phyloP scores from a whole-genome alignment of 2,329 filamentous ascomycete species.

The Simplicillium sp. region DNA sequence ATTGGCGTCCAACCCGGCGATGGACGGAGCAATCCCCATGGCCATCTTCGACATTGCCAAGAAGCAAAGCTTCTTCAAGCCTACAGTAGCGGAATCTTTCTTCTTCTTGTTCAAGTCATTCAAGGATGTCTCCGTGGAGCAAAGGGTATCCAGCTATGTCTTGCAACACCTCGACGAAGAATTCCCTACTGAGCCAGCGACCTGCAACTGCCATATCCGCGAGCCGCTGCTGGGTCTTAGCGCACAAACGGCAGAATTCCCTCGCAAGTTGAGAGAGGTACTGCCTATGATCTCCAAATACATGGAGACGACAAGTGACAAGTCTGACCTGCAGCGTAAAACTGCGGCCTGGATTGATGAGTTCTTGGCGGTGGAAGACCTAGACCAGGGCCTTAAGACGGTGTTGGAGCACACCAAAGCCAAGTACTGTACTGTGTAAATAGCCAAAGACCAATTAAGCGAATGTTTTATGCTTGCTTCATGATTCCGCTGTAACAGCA shows the following conservation, averaged over 20 bases:
- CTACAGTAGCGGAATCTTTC: constrained; percentile 61
- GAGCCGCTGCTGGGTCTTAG: constrained; percentile 60
- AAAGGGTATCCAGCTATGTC: constrained; percentile 64
- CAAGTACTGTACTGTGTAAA: constrained; percentile 7
- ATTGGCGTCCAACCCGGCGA: constrained; percentile 67
- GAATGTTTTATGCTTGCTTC: no score
- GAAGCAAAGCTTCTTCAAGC: constrained; percentile 63
- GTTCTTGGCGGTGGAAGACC: constrained; percentile 35
- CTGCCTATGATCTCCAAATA: constrained; percentile 51
- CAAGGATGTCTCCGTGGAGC: constrained; percentile 51
- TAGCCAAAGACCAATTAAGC: no score
- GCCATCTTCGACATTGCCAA: constrained; percentile 83
- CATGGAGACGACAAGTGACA: constrained; percentile 35
- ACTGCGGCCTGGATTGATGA: constrained; percentile 43
- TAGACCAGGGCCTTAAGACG: constrained; percentile 46
- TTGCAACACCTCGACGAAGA: constrained; percentile 51
- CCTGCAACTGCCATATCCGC: constrained; percentile 62
- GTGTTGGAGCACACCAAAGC: constrained; percentile 45
- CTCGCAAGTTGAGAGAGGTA: constrained; percentile 56
- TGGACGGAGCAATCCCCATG: constrained; percentile 87
- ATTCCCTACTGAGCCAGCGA: constrained; percentile 51
- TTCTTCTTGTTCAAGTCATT: constrained; percentile 73
- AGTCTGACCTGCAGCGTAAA: constrained; percentile 34
- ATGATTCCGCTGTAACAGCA: no score
- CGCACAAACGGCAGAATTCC: constrained; percentile 59